Conservation (phyloP, 2,329 filamentous ascomycete species). For the Trichoderma sp. region DNA sequence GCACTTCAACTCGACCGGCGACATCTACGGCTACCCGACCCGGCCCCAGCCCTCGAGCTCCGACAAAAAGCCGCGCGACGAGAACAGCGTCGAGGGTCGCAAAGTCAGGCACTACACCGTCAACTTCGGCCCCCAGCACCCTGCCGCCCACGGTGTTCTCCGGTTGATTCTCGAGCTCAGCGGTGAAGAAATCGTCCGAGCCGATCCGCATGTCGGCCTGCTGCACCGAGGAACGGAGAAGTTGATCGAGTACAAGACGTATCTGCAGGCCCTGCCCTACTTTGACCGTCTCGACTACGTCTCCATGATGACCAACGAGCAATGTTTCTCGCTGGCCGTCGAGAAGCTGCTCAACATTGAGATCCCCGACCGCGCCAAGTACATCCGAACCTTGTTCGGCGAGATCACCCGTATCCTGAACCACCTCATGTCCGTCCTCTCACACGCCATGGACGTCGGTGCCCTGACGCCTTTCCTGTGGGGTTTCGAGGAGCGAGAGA, state of each 20-base stretch:
- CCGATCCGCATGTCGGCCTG: conserved; percentile 94
- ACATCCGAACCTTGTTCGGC: conserved; percentile 91
- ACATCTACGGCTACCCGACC: conserved; percentile 53
- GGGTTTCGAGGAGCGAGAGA: conserved; percentile 99
- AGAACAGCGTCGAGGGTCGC: conserved; percentile 58
- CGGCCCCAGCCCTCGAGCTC: conserved; percentile 46
- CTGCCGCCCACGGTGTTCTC: conserved; percentile 96
- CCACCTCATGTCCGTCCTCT: conserved; percentile 96
- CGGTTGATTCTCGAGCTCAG: conserved; percentile 96
- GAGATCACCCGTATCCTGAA: conserved; percentile 94
- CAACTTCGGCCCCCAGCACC: conserved; percentile 99
- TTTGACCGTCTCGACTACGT: conserved; percentile 99
- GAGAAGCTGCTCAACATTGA: conserved; percentile 98
- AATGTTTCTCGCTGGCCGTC: conserved; percentile 91
- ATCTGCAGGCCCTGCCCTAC: conserved; percentile 96
- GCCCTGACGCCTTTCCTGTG: conserved; percentile 97
- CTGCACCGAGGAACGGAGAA: conserved; percentile 98
- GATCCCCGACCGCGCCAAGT: conserved; percentile 93
- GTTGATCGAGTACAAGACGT: conserved; percentile 99
- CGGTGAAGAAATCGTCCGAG: conserved; percentile 95
- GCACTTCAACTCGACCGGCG: conserved; percentile 59
- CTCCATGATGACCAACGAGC: conserved; percentile 99
- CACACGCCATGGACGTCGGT: conserved; percentile 98
- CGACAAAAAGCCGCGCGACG: conserved; percentile 51
- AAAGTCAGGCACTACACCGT: conserved; percentile 99